Percentiles rank a stretch among this genome's conserved stretches.
Evolutionary conservation across 257 asterid species (phyloP).

Genomic region (Cinchona pubescens): DNA sequence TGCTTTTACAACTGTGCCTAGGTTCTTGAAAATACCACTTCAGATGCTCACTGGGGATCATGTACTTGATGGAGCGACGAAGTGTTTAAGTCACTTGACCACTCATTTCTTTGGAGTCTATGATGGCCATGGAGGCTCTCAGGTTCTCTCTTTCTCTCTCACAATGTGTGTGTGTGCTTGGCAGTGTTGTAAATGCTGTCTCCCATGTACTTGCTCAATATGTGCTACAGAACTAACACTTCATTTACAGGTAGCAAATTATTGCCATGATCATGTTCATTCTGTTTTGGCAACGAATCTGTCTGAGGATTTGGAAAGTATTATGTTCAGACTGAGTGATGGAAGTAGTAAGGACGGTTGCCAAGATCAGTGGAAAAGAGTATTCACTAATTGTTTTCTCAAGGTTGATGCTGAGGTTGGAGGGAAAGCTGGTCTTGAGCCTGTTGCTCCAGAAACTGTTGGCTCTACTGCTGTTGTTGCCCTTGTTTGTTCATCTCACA

Average conservation of each 20-base stretch:
- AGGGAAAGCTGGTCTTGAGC: conserved; percentile 47
- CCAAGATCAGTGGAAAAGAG: conserved; percentile 71
- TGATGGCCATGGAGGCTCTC: conserved; percentile 98
- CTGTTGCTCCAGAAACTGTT: conserved; percentile 85
- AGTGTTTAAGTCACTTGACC: conserved; percentile 62
- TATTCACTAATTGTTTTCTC: conserved; percentile 60
- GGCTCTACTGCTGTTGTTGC: conserved; percentile 95
- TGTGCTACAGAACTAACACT: conserved; percentile 9
- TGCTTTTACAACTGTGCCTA: conserved; percentile 60
- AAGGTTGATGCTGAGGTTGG: conserved; percentile 83
- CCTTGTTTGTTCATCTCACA: conserved; percentile 87
- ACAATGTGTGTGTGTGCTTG: neutral
- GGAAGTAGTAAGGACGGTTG: conserved; percentile 27
- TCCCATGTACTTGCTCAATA: neutral
- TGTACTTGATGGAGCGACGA: conserved; percentile 39
- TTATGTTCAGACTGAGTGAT: conserved; percentile 32
- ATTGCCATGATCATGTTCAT: conserved; percentile 80
- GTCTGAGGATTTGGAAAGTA: conserved; percentile 60
- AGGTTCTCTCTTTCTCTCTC: conserved; percentile 43
- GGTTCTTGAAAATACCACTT: conserved; percentile 64
- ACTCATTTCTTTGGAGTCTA: conserved; percentile 94
- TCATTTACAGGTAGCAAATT: conserved; percentile 72
- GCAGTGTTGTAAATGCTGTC: neutral
- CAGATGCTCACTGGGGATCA: conserved; percentile 59
- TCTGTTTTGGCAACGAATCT: conserved; percentile 51